A percentile compares a stretch with the other conserved stretches of the same genome.
Conservation (phyloP, 768 basidiomycete species). For the Tricholoma terreum region DNA sequence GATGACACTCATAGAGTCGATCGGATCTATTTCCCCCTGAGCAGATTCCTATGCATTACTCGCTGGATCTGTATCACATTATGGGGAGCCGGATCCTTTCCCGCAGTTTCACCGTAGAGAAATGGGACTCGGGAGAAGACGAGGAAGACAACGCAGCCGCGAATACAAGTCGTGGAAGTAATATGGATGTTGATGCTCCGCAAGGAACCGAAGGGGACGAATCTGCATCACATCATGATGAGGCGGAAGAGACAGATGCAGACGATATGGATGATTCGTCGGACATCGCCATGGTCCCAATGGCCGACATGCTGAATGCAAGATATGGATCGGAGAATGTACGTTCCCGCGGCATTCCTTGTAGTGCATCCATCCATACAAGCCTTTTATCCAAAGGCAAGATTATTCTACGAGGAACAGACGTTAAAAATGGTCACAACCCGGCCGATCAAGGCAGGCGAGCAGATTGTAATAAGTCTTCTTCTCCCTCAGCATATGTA, state of each 20-base stretch:
- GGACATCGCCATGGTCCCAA: slow-evolving; percentile 88
- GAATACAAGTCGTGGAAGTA: slow-evolving; percentile 33
- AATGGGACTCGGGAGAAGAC: slow-evolving; percentile 43
- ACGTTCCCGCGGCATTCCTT: slow-evolving; percentile 21
- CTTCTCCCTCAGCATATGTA: slow-evolving; percentile 2
- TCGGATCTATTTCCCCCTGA: slow-evolving; percentile 67
- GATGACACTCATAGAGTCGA: slow-evolving; percentile 46
- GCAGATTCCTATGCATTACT: slow-evolving; percentile 48
- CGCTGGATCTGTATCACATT: slow-evolving; percentile 74
- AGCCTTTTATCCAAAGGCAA: slow-evolving; percentile 51
- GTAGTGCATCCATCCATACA: background rate
- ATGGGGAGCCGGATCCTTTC: slow-evolving; percentile 93
- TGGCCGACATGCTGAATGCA: slow-evolving; percentile 96
- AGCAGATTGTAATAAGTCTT: slow-evolving; percentile 73
- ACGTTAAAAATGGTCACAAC: slow-evolving; percentile 80
- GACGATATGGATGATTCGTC: slow-evolving; percentile 42
- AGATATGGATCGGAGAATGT: slow-evolving; percentile 84
- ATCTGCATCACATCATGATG: slow-evolving; percentile 28
- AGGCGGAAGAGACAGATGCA: slow-evolving; percentile 41
- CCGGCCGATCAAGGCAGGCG: slow-evolving; percentile 65
- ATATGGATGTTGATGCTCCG: slow-evolving; percentile 41
- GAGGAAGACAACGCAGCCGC: slow-evolving; percentile 21
- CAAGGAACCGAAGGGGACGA: slow-evolving; percentile 27
- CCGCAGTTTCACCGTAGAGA: slow-evolving; percentile 84
- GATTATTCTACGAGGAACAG: slow-evolving; percentile 75